Base-by-base conservation (phyloP, 331 rosid species). In the Malus hybrid region DNA sequence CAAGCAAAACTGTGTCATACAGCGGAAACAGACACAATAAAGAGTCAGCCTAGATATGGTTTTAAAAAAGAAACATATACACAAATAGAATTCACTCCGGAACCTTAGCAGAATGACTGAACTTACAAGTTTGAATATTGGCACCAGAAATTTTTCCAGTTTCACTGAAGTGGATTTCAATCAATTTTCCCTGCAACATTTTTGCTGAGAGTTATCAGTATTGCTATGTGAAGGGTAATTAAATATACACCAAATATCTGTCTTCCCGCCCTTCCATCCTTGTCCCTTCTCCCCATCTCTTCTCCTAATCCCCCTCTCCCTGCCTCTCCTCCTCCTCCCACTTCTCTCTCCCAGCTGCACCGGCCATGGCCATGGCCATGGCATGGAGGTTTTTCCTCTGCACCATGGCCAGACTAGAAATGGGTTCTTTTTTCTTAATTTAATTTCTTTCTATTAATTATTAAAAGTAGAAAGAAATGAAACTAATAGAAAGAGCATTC, bases 131-230 rank as follows among this genome's bases (percentile, higher is more conserved):
- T 86, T 94, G 97, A 87, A 94, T 87, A 67, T 85, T 92, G 74
- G 99, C 99, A 79, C 99, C 97, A 22, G 97, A 90, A 84, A 94
- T 94, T 82, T 92, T 92, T 80, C 99, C 97, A 79, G 93, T 85
- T 85, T 94, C 99, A 81, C 99, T 92, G 65, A 94, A 94, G 86
- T 94, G 97, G 78, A 94, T 94, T 83, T 94, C 99, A 80, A 94
- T 90, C 88, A 94, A 92, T 79, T 94, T 94, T 76, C 99, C 99
- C 99, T 94, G 88, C 73, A 75, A 84, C 34, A 77, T 54, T 33
- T 62, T 62, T 63, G 79, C 67, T 42, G 62, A 79, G 77, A 81
- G n/a, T 80, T 69, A 65, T 65, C 70, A 19, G 48, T 42, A 67
- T 67, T 67, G 6, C 19, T 24, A 39, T 7, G 18, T 60, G 19